Evolutionary conservation across 192 early-diverging fungal species (phyloP), one percentile per base, ranked within the genome.

Genomic region (Chytriomyces sp.): DNA sequence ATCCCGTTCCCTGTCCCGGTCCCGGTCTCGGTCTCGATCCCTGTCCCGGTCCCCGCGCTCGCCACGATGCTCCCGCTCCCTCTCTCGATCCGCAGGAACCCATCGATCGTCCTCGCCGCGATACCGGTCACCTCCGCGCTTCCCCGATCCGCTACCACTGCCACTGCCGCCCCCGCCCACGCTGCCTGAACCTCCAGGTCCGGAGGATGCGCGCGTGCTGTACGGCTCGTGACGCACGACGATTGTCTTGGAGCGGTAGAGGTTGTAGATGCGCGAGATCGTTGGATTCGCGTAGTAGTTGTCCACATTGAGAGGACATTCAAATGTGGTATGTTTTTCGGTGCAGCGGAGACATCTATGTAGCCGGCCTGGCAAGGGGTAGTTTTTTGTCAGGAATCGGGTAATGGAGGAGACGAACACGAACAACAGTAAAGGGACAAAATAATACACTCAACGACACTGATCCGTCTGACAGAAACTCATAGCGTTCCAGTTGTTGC

Each of bases 401-500:
- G 7, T 14, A 62, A 57, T 30, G 55, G 55, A 3, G 55, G 44
- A 57, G 1, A 57, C 28, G 28, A 57, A 56, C 19, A 57, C 10
- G 38, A 37, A 62, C 31, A 62, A 62, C 12, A 62, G 30, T 25
- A 0, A 37, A 58, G 17, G 32, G 36, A 17, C 12, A 17, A 36
- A 33, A 37, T 37, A 64, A 28, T 30, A 17, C 31, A 37, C 68
- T 70, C 12, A n/a, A 70, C 68, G 68, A 33, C 68, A 70, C 38
- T 70, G 68, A 25, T 70, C 68, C 5, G 68, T 70, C 41, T 70
- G 68, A 31, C 68, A 70, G 41, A 70, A 70, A 25, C 52, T 55
- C 68, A 70, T 70, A 5, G 68, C 68, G 33, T 70, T 70, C 68
- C 68, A 70, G 31, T 70, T 70, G 39, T 70, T 70, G 36, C 68